Base-by-base conservation (phyloP, 768 basidiomycete genomes). In the Macrolepiota albuminosa region DNA sequence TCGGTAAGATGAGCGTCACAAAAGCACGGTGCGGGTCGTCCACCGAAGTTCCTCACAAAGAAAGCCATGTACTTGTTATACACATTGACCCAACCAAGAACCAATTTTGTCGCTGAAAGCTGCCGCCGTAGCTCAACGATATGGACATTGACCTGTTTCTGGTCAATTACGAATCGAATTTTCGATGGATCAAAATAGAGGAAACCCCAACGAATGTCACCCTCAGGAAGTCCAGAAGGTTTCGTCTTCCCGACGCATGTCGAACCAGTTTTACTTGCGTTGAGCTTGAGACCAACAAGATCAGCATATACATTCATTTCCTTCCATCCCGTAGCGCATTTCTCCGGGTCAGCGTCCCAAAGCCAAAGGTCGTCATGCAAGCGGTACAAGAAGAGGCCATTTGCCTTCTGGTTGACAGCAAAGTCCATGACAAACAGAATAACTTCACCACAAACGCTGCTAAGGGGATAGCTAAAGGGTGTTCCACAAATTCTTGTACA, bases 331-430 rank as follows among this genome's bases (percentile, higher is more conserved):
- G 66, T 54, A 8, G 68, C 73, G 36, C 75, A 75, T 54, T 72
- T 73, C 33, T 59, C 46, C 6, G 71, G 60, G 18, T 75, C 65
- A 0, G 72, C 62, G 51, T 76, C 71, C 74, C 74, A 78, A 18
- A 80, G 61, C 78, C 78, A 81, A 7, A 81, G 64, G 56, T 81
- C 79, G 56, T 81, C 78, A 63, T 80, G 77, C 66, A 79, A 75
- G 54, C 78, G 70, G 54, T 79, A 74, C 16, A 81, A 71, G 64
- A 71, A 76, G 11, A 81, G 62, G 4, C 78, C 78, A 24, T 73
- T 57, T 2, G 78, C 73, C 36, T 64, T 66, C 54, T 78, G 79
- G 52, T 80, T 80, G 58, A 80, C 76, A 8, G 78, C 78, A 58
- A 77, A 78, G 64, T 81, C 79, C 78, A 81, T 78, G 21, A 69